Percentiles rank a stretch among this genome's conserved stretches.
Evolutionary conservation across 768 basidiomycete species (phyloP).

Genomic region (Phaeotremella fagi): DNA sequence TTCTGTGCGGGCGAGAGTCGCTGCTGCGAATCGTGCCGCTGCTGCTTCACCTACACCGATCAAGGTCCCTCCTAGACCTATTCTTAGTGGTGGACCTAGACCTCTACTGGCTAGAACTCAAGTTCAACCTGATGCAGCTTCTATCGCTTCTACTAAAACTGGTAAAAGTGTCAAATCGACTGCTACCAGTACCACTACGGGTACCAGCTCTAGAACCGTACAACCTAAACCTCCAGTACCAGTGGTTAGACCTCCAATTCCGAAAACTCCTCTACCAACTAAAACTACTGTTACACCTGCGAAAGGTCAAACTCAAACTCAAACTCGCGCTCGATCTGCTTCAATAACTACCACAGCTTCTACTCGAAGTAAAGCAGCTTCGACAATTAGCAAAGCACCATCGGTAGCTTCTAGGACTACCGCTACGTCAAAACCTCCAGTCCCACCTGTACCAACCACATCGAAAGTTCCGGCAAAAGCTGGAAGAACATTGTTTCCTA

Average conservation of each 20-base stretch:
- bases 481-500: neutral
- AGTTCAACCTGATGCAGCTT: neutral
- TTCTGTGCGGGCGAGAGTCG: neutral
- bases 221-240: neutral
- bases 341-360: constrained; percentile 9
- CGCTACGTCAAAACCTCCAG: neutral
- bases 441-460: neutral
- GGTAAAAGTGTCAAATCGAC: neutral
- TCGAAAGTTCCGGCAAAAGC: neutral
- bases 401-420: neutral
- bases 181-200: neutral
- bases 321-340: constrained; percentile 2
- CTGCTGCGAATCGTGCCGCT: constrained; percentile 9
- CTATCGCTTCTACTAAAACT: neutral
- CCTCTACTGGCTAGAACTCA: constrained; percentile 10
- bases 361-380: constrained; percentile 1
- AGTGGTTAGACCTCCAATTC: neutral
- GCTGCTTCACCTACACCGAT: constrained; percentile 2
- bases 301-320: no score
- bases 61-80: neutral
- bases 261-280: no score
- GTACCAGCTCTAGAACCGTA: no score
- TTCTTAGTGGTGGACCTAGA: constrained; percentile 7
- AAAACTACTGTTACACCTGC: neutral
- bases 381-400: constrained; percentile 3